Evolutionary conservation across 805 yeast species (phyloP), one percentile per base, ranked within the genome.

Genomic region (Ogataea polymorpha): DNA sequence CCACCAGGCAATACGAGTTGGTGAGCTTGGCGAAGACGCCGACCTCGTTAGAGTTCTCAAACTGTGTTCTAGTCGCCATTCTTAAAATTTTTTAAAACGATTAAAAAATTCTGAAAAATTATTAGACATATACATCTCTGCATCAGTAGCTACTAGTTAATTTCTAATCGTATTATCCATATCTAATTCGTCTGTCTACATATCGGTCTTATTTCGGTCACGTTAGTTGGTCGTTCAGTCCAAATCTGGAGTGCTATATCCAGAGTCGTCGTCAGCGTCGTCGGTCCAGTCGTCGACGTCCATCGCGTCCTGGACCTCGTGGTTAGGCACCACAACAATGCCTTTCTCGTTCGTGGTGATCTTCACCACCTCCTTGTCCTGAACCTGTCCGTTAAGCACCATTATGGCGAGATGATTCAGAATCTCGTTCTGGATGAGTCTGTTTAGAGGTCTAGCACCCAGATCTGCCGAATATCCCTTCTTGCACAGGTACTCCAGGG

Each of bases 381-480:
- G 74, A 45, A 93, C 77, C 62, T 90, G 95, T 10, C 95, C 95
- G 61, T 80, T 82, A 53, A 93, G 74, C 37, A 93, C 77, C 66
- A 87, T 75, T n/a, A 93, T 75, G 0, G 99, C 99, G 66, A 93
- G 71, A 57, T 74, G 80, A 68, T 93, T 93, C 62, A 93, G 79
- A 14, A 93, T 75, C 62, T 89, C 93, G 48, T 74, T 76, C 65
- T 93, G 97, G 51, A 93, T 91, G 55, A 93, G 75, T 56, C 98
- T 80, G 71, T 86, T 86, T 68, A 93, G 76, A 44, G 99, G 99
- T 63, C 99, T 78, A 6, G 99, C 99, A 68, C 99, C 99, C 63
- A 93, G 71, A 63, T 91, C 96, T 42, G 82, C 75, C 18, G 96
- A 87, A 68, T 90, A 93, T 36, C 99, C 99, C 54, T 87, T 69